Base-by-base conservation (phyloP, 305 asterid genomes). In the Vinca major region DNA sequence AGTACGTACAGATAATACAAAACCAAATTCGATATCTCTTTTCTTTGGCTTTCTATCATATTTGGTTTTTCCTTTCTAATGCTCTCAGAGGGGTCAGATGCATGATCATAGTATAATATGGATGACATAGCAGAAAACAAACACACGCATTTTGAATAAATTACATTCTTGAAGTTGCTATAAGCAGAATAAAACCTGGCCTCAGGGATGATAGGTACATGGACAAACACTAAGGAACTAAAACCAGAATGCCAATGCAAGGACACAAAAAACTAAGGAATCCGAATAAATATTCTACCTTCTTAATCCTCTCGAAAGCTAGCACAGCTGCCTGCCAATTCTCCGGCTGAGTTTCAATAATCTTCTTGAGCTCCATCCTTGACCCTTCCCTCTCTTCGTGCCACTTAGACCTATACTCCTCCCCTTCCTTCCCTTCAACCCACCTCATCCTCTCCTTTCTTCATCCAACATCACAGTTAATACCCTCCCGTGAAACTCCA, bases 401-500 rank as follows among this genome's bases (percentile, higher is more conserved):
- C 97, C 99, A 93, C 79, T 85, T 79, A 54, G 96, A 84, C 86
- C 85, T 77, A 65, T 81, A 73, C 50, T 69, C 79, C 52, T 67
- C 82, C 50, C 73, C 80, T 7, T 74, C 85, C 72, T 78, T 81
- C 62, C 84, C 84, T 53, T 80, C 86, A 61, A 90, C 83, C 96
- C 96, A 90, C 82, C 86, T 80, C 39, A 69, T 71, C 80, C 99
- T 84, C 75, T 84, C 67, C 80, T 84, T 67, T 97, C 99, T 76
- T 93, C 85, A 75, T 93, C 99, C 84, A 93, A 74, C 79, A 86
- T 87, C 75, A 93, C 97, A 71, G 95, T 93, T 69, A 93, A 81
- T 20, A 80, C 83, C 74, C 95, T 86, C 68, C 99, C 99, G 68
- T 88, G 96, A 80, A 93, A 93, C 78, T 93, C 99, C 67, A 93